These are phyloP conservation scores for Hypomontagnella submonticulosa DNA, from an alignment of 495 filamentous ascomycete species.

Conservation along the genomic window DNA sequence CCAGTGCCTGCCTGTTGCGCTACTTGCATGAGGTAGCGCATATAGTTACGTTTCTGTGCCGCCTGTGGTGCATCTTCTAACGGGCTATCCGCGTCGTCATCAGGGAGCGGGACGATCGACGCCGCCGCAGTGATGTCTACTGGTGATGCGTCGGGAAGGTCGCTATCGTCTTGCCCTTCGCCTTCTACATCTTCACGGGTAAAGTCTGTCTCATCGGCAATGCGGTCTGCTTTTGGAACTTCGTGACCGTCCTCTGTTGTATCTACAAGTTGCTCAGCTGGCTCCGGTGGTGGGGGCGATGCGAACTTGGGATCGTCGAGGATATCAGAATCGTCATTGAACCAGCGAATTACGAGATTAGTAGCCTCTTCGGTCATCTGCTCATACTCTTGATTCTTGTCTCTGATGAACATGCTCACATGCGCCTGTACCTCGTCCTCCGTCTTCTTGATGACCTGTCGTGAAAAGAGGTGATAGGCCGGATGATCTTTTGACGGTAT, in stretches of 20 bases:
- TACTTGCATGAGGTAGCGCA: conserved; percentile 59
- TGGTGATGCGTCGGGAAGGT: conserved; percentile 56
- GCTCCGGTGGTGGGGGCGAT: conserved; percentile 37
- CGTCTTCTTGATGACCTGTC: conserved; percentile 75
- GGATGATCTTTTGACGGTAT: conserved; percentile 53
- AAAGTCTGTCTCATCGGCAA: conserved; percentile 21
- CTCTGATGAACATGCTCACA: conserved; percentile 81
- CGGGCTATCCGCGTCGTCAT: conserved; percentile 46
- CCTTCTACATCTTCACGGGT: conserved; percentile 10
- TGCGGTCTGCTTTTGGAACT: conserved; percentile 38
- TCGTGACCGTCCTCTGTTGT: conserved; percentile 54
- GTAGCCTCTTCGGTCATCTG: conserved; percentile 73
- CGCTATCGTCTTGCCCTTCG: conserved; percentile 36
- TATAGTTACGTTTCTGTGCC: conserved; percentile 50
- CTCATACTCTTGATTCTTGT: conserved; percentile 81
- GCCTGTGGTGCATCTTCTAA: conserved; percentile 37
- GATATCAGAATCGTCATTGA: conserved; percentile 55
- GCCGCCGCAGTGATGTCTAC: conserved; percentile 61
- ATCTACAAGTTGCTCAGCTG: conserved; percentile 43
- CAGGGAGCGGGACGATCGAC: conserved; percentile 55
- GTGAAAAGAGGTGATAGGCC: conserved; percentile 60
- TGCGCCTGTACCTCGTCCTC: conserved; percentile 87
- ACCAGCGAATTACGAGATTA: conserved; percentile 66
- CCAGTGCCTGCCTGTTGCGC: conserved; percentile 56
- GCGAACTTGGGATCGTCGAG: conserved; percentile 56